phyloP scores from a whole-genome alignment of 2,329 filamentous ascomycete genomes.

The Cladophialophora carrionii region DNA sequence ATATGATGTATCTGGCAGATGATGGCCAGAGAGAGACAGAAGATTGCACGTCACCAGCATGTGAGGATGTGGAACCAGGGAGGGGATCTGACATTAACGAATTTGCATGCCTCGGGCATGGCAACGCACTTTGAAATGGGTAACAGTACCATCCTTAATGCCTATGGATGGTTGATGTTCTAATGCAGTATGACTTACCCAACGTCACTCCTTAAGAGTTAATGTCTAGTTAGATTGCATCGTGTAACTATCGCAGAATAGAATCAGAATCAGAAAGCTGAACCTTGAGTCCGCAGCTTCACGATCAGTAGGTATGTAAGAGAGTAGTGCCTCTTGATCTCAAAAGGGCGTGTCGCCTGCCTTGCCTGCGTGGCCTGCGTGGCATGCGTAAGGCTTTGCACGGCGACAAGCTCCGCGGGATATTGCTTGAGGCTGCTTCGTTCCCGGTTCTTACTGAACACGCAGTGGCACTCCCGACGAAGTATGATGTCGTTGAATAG shows the following conservation, averaged over 20 bases:
- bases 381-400: too few species aligned
- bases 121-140: neutral
- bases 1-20: neutral
- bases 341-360: too few species aligned
- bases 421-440: too few species aligned
- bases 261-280: neutral
- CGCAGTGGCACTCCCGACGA: too few species aligned
- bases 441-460: too few species aligned
- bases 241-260: too few species aligned
- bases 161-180: neutral
- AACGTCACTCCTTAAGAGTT: conserved; percentile 4
- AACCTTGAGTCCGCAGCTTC: neutral
- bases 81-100: conserved; percentile 1
- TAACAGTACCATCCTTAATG: conserved; percentile 1
- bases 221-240: neutral
- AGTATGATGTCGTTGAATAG: too few species aligned
- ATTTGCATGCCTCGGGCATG: neutral
- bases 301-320: too few species aligned
- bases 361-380: too few species aligned
- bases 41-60: neutral
- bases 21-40: neutral
- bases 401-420: too few species aligned
- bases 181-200: neutral
- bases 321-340: too few species aligned
- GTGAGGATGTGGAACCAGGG: conserved; percentile 1